A percentile compares a stretch with the other conserved stretches of the same genome.
These are phyloP conservation scores for Parmelia sp. DNA, from an alignment of 495 filamentous ascomycete species.

Conservation along the genomic window DNA sequence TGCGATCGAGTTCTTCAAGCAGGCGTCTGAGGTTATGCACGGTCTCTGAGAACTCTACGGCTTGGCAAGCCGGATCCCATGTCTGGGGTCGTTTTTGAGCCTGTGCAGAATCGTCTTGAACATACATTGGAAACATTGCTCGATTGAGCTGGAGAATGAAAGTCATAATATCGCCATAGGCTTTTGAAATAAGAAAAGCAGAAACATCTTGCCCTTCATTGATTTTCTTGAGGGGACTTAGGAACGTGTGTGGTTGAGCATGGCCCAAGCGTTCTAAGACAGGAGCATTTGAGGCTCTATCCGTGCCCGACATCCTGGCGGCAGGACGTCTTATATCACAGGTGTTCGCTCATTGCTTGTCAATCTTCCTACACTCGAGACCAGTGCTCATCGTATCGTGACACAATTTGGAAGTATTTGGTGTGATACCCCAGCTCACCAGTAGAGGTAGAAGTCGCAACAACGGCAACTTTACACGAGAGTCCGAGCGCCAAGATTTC, in stretches of 20 bases:
- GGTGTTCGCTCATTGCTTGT: neutral
- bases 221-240: slow-evolving; percentile 66
- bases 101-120: slow-evolving; percentile 19
- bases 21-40: slow-evolving; percentile 59
- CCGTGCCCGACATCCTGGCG: neutral
- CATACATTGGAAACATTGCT: slow-evolving; percentile 68
- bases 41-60: slow-evolving; percentile 49
- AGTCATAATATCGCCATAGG: slow-evolving; percentile 76
- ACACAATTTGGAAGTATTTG: too few species aligned
- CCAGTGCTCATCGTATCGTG: neutral
- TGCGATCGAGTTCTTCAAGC: slow-evolving; percentile 52
- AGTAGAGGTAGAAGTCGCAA: neutral
- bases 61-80: slow-evolving; percentile 49
- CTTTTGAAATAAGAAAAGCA: slow-evolving; percentile 67
- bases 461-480: neutral
- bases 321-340: neutral
- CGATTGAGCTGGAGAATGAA: slow-evolving; percentile 88
- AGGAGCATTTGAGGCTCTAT: slow-evolving; percentile 4
- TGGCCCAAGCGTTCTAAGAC: slow-evolving; percentile 23
- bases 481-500: neutral
- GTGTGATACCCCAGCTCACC: too few species aligned
- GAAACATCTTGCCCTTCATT: slow-evolving; percentile 71
- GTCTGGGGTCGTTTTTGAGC: slow-evolving; percentile 36
- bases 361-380: neutral
- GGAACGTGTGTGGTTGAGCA: slow-evolving; percentile 39